Evolutionary conservation across 2,329 filamentous ascomycete genomes (phyloP).

Genomic region (Aspergillus floridensis): DNA sequence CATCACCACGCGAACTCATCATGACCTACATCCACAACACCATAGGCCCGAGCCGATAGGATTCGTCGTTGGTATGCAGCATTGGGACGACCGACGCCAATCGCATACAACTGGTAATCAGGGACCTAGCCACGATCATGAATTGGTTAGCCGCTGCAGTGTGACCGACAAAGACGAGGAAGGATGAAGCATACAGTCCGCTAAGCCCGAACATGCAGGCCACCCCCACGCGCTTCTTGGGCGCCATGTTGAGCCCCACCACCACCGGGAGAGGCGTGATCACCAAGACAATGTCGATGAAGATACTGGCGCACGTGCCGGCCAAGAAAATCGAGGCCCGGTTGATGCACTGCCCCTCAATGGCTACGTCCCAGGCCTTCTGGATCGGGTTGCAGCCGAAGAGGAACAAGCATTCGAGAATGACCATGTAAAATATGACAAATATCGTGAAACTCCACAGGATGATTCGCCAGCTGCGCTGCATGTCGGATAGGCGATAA

Average conservation of each 20-base stretch:
- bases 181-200: not conserved
- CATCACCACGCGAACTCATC: not conserved
- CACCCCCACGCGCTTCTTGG: not conserved
- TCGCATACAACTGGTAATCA: not conserved
- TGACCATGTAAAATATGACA: not conserved
- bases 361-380: not conserved
- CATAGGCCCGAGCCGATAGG: not conserved
- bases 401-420: conserved; percentile 1
- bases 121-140: not conserved
- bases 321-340: not conserved
- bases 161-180: not conserved
- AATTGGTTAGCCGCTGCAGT: no score
- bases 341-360: not conserved
- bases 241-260: not conserved
- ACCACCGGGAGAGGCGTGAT: conserved; percentile 1
- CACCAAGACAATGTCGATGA: not conserved
- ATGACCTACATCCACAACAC: not conserved
- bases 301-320: conserved; percentile 2
- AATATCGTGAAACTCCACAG: not conserved
- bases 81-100: not conserved
- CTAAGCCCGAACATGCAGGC: not conserved
- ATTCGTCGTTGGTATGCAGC: not conserved
- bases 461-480: not conserved
- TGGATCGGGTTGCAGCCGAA: not conserved
- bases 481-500: conserved; percentile 6